Evolutionary conservation across 1,284 basidiomycete genomes (phyloP).

Genomic region (Spongiforma sp.): DNA sequence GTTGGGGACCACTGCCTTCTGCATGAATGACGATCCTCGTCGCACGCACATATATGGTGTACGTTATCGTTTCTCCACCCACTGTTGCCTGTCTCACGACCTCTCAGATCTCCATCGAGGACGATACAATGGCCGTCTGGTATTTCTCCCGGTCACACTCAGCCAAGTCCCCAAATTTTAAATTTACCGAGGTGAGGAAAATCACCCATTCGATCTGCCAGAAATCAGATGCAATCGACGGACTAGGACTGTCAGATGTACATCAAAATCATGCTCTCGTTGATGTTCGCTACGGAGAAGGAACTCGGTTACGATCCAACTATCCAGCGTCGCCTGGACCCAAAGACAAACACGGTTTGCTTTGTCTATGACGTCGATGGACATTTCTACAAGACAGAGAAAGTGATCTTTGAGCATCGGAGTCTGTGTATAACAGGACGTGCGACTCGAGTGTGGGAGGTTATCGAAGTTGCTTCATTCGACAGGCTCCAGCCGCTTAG

Average conservation of each 20-base stretch:
- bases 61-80: background rate
- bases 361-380: background rate
- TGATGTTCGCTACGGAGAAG: background rate
- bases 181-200: background rate
- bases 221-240: background rate
- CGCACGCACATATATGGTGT: background rate
- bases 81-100: background rate
- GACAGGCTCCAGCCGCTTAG: background rate
- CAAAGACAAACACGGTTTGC: background rate
- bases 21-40: background rate
- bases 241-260: background rate
- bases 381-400: background rate
- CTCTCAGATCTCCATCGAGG: background rate
- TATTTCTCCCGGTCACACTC: background rate
- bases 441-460: background rate
- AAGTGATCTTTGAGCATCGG: background rate
- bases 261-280: background rate
- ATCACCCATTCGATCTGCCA: background rate
- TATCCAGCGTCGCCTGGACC: background rate
- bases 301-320: background rate
- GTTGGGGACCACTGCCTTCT: background rate
- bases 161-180: background rate
- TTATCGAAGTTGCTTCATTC: background rate
- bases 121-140: background rate
- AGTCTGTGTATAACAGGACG: background rate